phyloP scores from a whole-genome alignment of 106 monocot genomes.

The Acorus gramineus region DNA sequence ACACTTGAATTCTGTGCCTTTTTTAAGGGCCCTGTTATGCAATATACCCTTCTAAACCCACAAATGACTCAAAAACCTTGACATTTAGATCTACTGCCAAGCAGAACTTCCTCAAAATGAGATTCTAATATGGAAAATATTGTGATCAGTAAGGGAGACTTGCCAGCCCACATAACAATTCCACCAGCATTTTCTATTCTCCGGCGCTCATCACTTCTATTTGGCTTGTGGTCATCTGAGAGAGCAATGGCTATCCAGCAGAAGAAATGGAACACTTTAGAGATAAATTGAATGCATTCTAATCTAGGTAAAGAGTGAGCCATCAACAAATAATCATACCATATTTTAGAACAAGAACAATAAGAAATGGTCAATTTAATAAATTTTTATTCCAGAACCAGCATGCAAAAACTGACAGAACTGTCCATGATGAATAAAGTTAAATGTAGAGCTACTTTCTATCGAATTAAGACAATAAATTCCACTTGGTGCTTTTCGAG shows the following conservation, averaged over 20 bases:
- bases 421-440: too few relatives aligned
- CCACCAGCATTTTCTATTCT: conserved; percentile 94
- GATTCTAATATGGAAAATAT: not conserved
- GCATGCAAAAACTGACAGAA: too few relatives aligned
- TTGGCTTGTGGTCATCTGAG: conserved; percentile 95
- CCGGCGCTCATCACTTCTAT: conserved; percentile 79
- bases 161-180: conserved; percentile 82
- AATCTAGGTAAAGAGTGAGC: too few relatives aligned
- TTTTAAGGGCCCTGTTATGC: too few relatives aligned
- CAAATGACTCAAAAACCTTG: too few relatives aligned
- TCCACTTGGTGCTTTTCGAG: too few relatives aligned
- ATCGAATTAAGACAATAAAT: too few relatives aligned
- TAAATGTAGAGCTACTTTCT: too few relatives aligned
- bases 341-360: too few relatives aligned
- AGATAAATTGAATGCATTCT: not conserved
- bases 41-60: too few relatives aligned
- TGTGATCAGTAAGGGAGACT: not conserved
- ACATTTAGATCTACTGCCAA: not conserved
- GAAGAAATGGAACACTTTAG: conserved; percentile 6
- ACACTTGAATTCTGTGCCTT: not conserved
- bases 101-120: not conserved
- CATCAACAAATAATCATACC: too few relatives aligned
- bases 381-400: not conserved
- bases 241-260: conserved; percentile 51
- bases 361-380: not conserved